Base-by-base conservation (phyloP, 148 eudicot genomes). In the Silene latifolia region DNA sequence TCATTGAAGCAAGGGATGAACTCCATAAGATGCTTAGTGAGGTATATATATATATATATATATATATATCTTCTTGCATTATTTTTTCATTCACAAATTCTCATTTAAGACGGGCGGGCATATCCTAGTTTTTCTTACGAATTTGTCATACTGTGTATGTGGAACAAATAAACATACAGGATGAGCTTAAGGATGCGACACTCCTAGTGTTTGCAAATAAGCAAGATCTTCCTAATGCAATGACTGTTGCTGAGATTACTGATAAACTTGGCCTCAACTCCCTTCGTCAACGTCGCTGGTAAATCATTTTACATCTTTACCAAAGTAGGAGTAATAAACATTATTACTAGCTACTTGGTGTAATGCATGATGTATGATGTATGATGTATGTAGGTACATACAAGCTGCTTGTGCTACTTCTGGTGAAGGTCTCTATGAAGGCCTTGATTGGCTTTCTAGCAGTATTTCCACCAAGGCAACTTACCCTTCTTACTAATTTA, bases 151-250 rank as follows among this genome's bases (percentile, higher is more conserved):
- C 39, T 51, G 0, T 23, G 27, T 47, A n/a, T n/a, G n/a, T n/a
- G n/a, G n/a, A n/a, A n/a, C n/a, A n/a, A n/a, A n/a, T n/a, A n/a
- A n/a, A n/a, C n/a, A n/a, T n/a, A n/a, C n/a, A 80, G 83, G 83
- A 80, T 63, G 79, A 80, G 20, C 59, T 80, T 68, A 76, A 60
- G 72, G 79, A 82, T 63, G 78, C 78, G 65, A 27, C 75, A 42
- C 63, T 82, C 27, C 60, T 89, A 39, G 87, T 89, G 18, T 84
- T 89, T 83, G 93, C 93, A 51, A 89, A 89, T 57, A 89, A 89
- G 72, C 91, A 86, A 79, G 91, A 88, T 63, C 89, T 89, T 76
- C 93, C 93, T 21, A 86, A 83, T 85, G 83, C 91, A 25, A 83
- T 89, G 91, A 39, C 74, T 47, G 90, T 86, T 69, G 74, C 93